Base-by-base conservation (phyloP, 2,329 filamentous ascomycete genomes). In the Myriosclerotinia duriaeana region DNA sequence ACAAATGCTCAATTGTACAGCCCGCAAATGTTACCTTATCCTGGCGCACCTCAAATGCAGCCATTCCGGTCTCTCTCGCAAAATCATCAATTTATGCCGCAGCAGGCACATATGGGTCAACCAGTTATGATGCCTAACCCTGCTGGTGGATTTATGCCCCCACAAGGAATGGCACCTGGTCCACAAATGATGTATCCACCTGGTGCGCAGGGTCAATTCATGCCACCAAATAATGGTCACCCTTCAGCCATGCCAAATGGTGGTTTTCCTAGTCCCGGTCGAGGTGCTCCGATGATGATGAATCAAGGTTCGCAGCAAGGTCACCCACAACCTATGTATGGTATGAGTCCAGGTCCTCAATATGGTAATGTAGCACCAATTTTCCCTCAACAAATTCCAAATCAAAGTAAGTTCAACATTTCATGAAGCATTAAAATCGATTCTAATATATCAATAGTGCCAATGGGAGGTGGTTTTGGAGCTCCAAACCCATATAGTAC, bases 241-340 rank as follows among this genome's bases (percentile, higher is more conserved):
- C 85, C 84, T 38, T 85, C 87, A 71, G 78, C 80, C 11, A 84
- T 87, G 65, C 90, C 86, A 53, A 83, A 86, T 9, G 90, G 89
- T 72, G 92, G 92, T 20, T 97, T 91, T 75, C 91, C 92, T n/a
- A 97, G 94, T 76, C 94, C 94, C 0, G 88, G 92, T 66, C 87
- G 93, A 58, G 77, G 82, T 26, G 92, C 95, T 15, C 89, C 92
- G 2, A 92, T 96, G 88, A 98, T 98, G 94, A 91, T 89, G 74
- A 93, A 93, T 71, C 92, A 97, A 79, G 92, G 92, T 65, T 97
- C 93, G 38, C 94, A 97, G 75, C 93, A 96, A 77, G 93, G 93
- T 52, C 92, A 96, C 76, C 82, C 82, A 66, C 82, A 82, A 58
- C 72, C 81, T 74, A 86, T 82, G 79, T 93, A 85, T 81, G 88